Conservation (phyloP, 495 filamentous ascomycete species). For the Elasticomyces elasticus region DNA sequence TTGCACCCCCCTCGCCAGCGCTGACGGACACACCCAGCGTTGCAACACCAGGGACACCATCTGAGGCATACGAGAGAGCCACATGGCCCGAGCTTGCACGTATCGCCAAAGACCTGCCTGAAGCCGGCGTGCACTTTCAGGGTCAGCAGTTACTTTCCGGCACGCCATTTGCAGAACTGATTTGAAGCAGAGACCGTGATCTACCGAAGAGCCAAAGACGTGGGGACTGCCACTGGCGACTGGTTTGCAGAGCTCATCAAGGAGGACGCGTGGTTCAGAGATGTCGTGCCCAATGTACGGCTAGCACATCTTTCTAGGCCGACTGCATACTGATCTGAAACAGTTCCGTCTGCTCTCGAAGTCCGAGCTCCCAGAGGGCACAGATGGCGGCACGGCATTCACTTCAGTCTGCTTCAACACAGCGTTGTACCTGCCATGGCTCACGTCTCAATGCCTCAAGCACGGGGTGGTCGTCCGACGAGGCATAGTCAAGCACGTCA, state of each 20-base stretch:
- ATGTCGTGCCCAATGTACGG: constrained; percentile 60
- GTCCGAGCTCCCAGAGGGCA: constrained; percentile 47
- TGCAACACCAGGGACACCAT: constrained; percentile 41
- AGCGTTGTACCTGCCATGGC: constrained; percentile 75
- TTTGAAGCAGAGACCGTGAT: constrained; percentile 41
- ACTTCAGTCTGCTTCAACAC: constrained; percentile 87
- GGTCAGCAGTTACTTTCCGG: constrained; percentile 34
- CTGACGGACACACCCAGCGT: constrained; percentile 34
- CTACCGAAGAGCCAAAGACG: constrained; percentile 58
- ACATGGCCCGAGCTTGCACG: constrained; percentile 35
- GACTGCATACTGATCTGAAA: neutral
- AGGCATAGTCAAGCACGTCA: constrained; percentile 55
- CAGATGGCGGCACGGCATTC: constrained; percentile 60
- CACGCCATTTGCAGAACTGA: neutral
- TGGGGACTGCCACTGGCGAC: constrained; percentile 36
- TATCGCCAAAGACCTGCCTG: constrained; percentile 57
- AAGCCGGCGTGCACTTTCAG: constrained; percentile 84
- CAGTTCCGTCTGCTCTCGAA: constrained; percentile 38
- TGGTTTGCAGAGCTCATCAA: constrained; percentile 55
- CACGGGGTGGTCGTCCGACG: constrained; percentile 57
- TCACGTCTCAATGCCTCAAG: constrained; percentile 63
- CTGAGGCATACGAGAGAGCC: constrained; percentile 42
- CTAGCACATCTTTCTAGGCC: neutral
- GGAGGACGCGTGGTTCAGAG: constrained; percentile 71
- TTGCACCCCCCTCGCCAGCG: neutral